A percentile compares a stretch with the other conserved stretches of the same genome.
phyloP scores from a whole-genome alignment of 208 protist species.

The Hexamita inflata region DNA sequence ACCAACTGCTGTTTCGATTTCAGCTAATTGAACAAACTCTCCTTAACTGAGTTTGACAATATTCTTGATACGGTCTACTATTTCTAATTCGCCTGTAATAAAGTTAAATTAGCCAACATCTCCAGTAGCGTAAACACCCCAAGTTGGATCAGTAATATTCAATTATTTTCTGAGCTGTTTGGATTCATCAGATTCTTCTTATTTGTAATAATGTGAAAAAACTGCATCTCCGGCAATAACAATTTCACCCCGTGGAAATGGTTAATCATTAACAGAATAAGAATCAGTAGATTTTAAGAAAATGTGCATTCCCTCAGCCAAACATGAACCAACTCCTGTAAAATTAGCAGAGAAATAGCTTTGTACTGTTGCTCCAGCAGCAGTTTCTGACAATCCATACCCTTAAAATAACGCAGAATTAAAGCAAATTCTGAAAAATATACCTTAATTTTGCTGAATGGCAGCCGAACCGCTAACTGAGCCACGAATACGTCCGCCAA shows the following conservation, averaged over 20 bases:
- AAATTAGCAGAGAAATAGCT: neutral
- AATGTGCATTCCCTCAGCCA: neutral
- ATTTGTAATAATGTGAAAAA: too few relatives aligned
- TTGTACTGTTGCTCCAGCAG: neutral
- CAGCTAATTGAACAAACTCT: neutral
- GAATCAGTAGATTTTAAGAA: neutral
- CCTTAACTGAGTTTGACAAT: neutral
- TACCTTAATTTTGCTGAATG: neutral
- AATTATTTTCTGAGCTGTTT: too few relatives aligned
- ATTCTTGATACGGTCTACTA: neutral
- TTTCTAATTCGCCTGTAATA: neutral
- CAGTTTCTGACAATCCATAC: neutral
- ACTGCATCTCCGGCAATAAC: neutral
- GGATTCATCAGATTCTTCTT: too few relatives aligned
- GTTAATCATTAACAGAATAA: neutral
- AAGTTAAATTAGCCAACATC: neutral
- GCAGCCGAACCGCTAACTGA: neutral
- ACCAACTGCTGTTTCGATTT: neutral
- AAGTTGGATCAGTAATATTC: too few relatives aligned
- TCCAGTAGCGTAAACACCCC: neutral
- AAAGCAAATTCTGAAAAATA: neutral
- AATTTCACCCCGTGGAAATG: neutral
- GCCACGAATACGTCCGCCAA: neutral
- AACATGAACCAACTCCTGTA: neutral
- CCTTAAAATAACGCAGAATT: neutral